Evolutionary conservation across 2,329 filamentous ascomycete species (phyloP), one percentile per base, ranked within the genome.

Genomic region (Venturia pyrina): DNA sequence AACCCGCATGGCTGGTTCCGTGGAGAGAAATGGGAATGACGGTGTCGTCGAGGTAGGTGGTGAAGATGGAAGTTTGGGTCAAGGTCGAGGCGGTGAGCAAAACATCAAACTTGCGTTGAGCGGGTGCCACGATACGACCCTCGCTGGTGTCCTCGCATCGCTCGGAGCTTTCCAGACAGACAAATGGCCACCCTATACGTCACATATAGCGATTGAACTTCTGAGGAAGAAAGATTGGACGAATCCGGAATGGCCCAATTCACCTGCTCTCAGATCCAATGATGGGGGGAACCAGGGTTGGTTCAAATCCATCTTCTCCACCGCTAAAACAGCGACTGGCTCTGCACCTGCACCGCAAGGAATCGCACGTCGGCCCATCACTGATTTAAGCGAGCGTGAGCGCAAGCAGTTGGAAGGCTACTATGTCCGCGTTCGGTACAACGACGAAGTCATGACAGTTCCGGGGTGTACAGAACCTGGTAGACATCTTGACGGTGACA

Each of bases 111-210:
- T 98, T 69, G 88, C 87, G 19, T 79, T 98, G 72, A 90, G 86
- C 69, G 93, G 93, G 41, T 96, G 93, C 72, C 93, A 97, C 76
- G 93, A 98, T 73, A 98, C 95, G 1, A 98, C 95, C 0, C 83
- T 99, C 5, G 95, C 91, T 2, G 90, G 85, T 1, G 80, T 91
- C 1, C 79, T 99, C 37, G 80, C 88, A 19, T 90, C 90, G 69
- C 77, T 98, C 7, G 95, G 93, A 2, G 89, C 89, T 2, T 95
- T 91, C 73, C 81, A 90, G 53, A 84, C 84, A 61, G 77, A 81
- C 67, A 82, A 83, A 44, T 99, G 95, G 95, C 95, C 95, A 0
- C 93, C 92, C 0, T 99, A 93, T 73, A 97, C 93, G 0, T 93
- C 90, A 70, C 92, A 96, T 71, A 83, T 99, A 69, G 93, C 95